Evolutionary conservation across 768 basidiomycete species (phyloP).

Genomic region (Mycena filopes): DNA sequence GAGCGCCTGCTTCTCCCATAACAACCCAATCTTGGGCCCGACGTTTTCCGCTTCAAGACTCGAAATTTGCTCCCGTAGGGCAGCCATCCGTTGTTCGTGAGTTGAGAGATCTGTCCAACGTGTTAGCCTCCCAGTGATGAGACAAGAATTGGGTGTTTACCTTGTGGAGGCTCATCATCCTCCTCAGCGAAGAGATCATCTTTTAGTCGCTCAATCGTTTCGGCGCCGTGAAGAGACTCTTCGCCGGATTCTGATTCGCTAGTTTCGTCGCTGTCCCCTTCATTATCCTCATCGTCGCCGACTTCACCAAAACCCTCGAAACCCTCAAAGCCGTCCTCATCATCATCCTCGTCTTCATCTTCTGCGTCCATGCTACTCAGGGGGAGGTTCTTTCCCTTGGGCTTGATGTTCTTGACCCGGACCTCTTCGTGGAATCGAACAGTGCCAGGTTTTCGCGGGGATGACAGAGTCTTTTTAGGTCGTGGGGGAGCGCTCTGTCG

Average conservation of each 20-base stretch:
- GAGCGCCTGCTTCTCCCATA: slow-evolving; percentile 88
- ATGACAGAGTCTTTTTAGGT: slow-evolving; percentile 33
- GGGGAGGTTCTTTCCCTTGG: slow-evolving; percentile 73
- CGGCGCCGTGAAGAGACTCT: slow-evolving; percentile 43
- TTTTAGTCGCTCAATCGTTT: slow-evolving; percentile 76
- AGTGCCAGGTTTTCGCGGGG: slow-evolving; percentile 46
- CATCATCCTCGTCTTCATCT: slow-evolving; percentile 38
- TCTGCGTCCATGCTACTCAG: slow-evolving; percentile 52
- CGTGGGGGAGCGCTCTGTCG: slow-evolving; percentile 36
- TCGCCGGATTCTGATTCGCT: slow-evolving; percentile 38
- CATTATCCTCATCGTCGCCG: slow-evolving; percentile 49
- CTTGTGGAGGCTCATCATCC: slow-evolving; percentile 55
- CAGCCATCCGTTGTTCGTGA: slow-evolving; percentile 81
- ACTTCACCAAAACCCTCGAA: slow-evolving; percentile 45
- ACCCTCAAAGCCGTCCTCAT: slow-evolving; percentile 51
- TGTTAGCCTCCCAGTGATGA: slow-evolving; percentile 22
- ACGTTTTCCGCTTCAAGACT: slow-evolving; percentile 89
- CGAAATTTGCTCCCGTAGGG: slow-evolving; percentile 81
- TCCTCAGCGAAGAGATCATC: slow-evolving; percentile 85
- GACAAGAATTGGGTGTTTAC: slow-evolving; percentile 29
- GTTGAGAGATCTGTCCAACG: slow-evolving; percentile 68
- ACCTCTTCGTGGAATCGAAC: slow-evolving; percentile 89
- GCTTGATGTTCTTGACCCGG: slow-evolving; percentile 81
- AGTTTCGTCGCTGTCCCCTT: slow-evolving; percentile 41
- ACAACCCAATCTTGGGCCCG: slow-evolving; percentile 89